Evolutionary conservation across 257 asterid genomes (phyloP), one percentile per base, ranked within the genome.

Genomic region (Capsicum chinense): DNA sequence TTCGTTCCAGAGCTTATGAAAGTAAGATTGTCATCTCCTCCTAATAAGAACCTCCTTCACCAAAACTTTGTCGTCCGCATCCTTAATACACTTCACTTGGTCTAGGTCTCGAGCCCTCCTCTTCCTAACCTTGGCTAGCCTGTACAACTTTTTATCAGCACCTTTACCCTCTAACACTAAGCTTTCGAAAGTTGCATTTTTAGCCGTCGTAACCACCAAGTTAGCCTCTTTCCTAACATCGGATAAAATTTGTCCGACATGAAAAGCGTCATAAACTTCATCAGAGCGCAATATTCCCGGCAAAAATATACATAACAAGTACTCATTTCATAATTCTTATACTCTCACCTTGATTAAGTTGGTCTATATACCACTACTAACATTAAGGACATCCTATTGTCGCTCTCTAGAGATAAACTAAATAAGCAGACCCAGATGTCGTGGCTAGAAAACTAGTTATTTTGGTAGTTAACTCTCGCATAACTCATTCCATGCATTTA

Each of bases 231-330:
- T 26, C 33, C 48, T 19, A 73, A 74, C 35, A 74, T 2, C 39
- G 48, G 44, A 69, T 14, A 37, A 67, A 19, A 14, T 73, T n/a
- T 50, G 57, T 19, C 80, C 19, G 3, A 50, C 42, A 9, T 48
- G 59, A 73, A 48, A 52, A 73, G 59, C 35, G 9, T 47, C 80
- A 73, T 33, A 73, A 73, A 73, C 80, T 73, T n/a, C 59, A 73
- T 11, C 50, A 73, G 59, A 39, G 37, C 6, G 11, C 60, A 19
- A 48, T 74, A 74, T 26, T 74, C 60, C 37, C 13, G 3, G 19
- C 42, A 19, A 74, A 42, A 12, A 48, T 73, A 48, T 47, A 19
- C 56, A 48, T 73, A n/a, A 67, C 21, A 67, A 48, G 59, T 48
- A 19, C 42, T 73, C 44, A 73, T 19, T 73, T 73, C 44, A 39